Evolutionary conservation across 2,329 filamentous ascomycete species (phyloP).

Genomic region (Aspergillus fischeri): DNA sequence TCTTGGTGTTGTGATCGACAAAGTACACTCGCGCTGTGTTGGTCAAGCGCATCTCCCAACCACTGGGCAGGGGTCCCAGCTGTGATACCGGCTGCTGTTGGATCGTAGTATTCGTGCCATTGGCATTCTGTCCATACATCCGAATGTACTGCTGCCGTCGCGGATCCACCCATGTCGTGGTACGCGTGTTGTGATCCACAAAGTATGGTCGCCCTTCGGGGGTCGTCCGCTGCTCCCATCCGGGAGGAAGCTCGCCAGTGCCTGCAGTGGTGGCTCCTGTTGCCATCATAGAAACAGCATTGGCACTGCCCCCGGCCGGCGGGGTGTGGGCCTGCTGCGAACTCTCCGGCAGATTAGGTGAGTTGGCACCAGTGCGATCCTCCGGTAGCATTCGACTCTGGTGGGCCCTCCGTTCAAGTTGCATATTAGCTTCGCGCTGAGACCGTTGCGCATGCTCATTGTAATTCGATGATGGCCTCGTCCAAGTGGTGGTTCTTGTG

Average conservation of each 20-base stretch:
- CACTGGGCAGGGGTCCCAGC: conserved; percentile 87
- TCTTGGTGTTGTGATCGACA: conserved; percentile 99
- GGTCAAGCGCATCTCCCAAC: conserved; percentile 99
- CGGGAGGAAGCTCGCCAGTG: conserved; percentile 87
- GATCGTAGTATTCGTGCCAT: conserved; percentile 71
- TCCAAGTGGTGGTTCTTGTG: conserved; percentile 94
- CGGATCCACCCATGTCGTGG: conserved; percentile 97
- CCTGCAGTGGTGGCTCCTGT: conserved; percentile 92
- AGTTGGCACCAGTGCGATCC: conserved; percentile 89
- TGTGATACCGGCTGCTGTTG: conserved; percentile 98
- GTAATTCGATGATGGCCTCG: conserved; percentile 73
- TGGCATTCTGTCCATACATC: conserved; percentile 90
- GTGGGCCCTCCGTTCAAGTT: conserved; percentile 87
- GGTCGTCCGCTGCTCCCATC: conserved; percentile 95
- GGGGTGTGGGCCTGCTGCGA: conserved; percentile 41
- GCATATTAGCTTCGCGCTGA: conserved; percentile 83
- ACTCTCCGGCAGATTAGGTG: conserved; percentile 66
- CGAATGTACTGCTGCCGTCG: conserved; percentile 96
- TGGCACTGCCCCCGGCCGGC: conserved; percentile 46
- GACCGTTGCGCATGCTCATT: conserved; percentile 71
- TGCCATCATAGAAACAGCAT: conserved; percentile 80
- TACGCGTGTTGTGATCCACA: conserved; percentile 96
- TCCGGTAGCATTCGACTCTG: conserved; percentile 95
- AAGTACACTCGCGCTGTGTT: conserved; percentile 98
- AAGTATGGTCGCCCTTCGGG: conserved; percentile 95